Evolutionary conservation across 2,329 filamentous ascomycete species (phyloP), one percentile per base, ranked within the genome.

Genomic region (Chrysoporthe puriensis): DNA sequence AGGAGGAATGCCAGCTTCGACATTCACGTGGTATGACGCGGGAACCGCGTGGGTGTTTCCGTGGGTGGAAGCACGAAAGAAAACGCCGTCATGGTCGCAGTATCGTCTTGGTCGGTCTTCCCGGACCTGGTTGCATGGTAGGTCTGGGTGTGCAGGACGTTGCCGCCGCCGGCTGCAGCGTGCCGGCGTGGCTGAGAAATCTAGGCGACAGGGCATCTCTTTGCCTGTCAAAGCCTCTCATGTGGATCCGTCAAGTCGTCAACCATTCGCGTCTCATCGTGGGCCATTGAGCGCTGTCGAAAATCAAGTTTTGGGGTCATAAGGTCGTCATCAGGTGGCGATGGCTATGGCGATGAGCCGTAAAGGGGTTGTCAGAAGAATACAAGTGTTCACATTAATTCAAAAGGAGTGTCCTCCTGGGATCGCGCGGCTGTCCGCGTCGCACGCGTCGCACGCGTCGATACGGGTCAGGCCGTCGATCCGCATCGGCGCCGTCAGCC

Each of bases 201-300:
- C 56, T 48, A 62, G 58, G n/a, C 61, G 50, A 62, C 50, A 57
- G 62, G 63, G 63, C 62, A 57, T 64, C 58, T 68, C 63, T 68
- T 36, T 40, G 26, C 63, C 58, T 61, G 62, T 67, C 66, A 72
- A 72, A 58, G 63, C 71, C 63, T 68, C 69, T 66, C 71, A 71
- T 73, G 72, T 68, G 70, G 69, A 70, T 61, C 54, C 73, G 66
- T 83, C 21, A 61, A 71, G 70, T 89, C 85, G 67, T 91, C 88
- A 63, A 90, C 88, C 70, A 80, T 77, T 90, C 88, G 69, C 44
- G 34, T 56, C 58, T 40, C 43, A 40, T 54, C 60, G 50, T 57
- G 16, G 32, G 43, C n/a, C 36, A 21, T 50, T 40, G 62, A 57
- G 43, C 61, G 46, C 61, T 56, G 65, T 63, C 40, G 59, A 63